Base-by-base conservation (phyloP, 164 flowering plant genomes). In the Cinnamomum chago region DNA sequence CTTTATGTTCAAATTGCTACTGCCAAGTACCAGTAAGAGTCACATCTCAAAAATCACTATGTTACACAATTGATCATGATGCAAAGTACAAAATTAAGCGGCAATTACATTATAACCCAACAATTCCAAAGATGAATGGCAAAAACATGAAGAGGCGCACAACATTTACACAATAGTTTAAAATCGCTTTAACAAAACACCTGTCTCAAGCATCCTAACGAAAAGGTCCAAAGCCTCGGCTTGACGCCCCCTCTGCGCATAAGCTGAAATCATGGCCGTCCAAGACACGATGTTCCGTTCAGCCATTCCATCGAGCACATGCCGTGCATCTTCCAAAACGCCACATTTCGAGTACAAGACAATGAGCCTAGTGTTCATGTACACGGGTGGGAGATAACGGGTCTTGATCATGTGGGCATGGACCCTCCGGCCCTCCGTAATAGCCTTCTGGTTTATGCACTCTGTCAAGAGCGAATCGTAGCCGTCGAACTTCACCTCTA, bases 341-440 rank as follows among this genome's bases (percentile, higher is more conserved):
- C 72, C 76, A 24, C 78, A 79, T 67, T 82, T 82, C 9, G 55
- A 4, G 28, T 79, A 82, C 60, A 82, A 27, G 7, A 79, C 78
- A 0, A 82, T 68, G 11, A 82, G 74, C 74, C 82, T 79, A n/a
- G 79, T 82, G 24, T 69, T 25, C 25, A 79, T 78, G 60, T 77
- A 82, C 5, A 74, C 70, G 5, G 80, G 72, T 1, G 80, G 82
- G 3, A 62, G 62, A 51, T 82, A 82, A 58, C 33, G 74, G 60
- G 80, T 75, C 72, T 71, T 79, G 23, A 82, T 82, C 78, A 82
- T 82, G 72, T 79, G 84, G 35, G 70, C 78, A 58, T 82, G 84
- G 67, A 79, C 84, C 65, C 84, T 79, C 23, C 51, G 79, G 12
- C 84, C 82, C 11, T 72, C 80, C 55, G 62, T 65, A 68, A 79